Base-by-base conservation (phyloP, 805 yeast species). In the Yamadazyma philogaea region DNA sequence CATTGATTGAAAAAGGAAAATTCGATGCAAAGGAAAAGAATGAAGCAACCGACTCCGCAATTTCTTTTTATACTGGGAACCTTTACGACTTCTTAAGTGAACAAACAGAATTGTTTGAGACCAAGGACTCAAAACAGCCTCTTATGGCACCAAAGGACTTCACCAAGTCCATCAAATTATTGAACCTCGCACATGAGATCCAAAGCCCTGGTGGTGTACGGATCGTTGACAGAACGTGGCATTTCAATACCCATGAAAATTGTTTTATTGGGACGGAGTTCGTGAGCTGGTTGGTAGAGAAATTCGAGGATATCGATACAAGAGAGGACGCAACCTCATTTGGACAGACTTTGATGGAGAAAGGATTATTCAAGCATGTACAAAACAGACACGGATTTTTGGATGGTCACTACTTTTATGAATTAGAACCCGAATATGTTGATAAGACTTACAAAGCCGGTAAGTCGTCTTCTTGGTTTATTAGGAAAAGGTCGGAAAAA, bases 401-500 rank as follows among this genome's bases (percentile, higher is more conserved):
- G 40, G 96, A 91, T 64, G 99, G 99, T 0, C 90, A 93, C 55
- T 91, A 89, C 58, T 91, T 91, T 61, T 91, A 91, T 56, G 82
- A 79, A 52, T 60, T 90, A 39, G 73, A 47, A 22, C 76, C 77
- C 0, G 84, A 82, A 22, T 84, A 72, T 48, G 61, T 68, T 10
- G 66, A 68, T 31, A 60, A 56, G 32, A 47, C 63, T 20, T 55
- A 57, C 35, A 55, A 47, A 21, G 28, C 55, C 48, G 43, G 42
- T 10, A 44, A 37, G 26, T 6, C 31, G 12, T 49, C 51, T 17
- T 37, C 51, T 5, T 68, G 74, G 74, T 68, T 68, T 43, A 43
- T 48, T n/a, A 52, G 58, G 34, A 63, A 58, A 36, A 54, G 50
- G 30, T 40, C 43, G 18, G 47, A 45, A n/a, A 43, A 42, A 14